These are phyloP conservation scores for Tetrapisispora iriomotensis DNA, from an alignment of 805 yeast genomes.

Conservation along the genomic window DNA sequence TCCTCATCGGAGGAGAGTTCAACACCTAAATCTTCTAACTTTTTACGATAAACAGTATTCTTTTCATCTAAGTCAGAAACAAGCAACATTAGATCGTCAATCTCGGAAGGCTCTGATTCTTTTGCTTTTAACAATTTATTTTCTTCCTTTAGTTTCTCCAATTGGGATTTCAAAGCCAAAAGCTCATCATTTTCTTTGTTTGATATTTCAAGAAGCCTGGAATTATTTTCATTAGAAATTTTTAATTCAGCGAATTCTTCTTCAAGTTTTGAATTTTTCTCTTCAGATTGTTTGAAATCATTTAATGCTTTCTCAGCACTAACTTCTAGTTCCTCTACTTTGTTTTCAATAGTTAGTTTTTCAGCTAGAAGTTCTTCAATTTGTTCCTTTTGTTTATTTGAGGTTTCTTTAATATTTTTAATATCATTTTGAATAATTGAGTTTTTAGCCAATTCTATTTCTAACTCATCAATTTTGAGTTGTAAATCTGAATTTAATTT, in stretches of 20 bases:
- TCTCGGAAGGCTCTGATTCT: conserved; percentile 15
- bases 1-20: conserved; percentile 65
- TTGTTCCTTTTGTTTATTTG: not conserved
- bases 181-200: not conserved
- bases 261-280: not conserved
- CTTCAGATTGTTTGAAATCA: too few relatives aligned
- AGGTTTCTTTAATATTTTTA: not conserved
- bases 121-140: conserved; percentile 6
- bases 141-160: conserved; percentile 3
- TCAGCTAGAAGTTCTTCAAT: not conserved
- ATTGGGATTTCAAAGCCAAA: not conserved
- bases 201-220: conserved; percentile 1
- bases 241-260: not conserved
- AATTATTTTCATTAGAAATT: conserved; percentile 1
- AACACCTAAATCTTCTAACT: conserved; percentile 43
- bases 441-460: conserved; percentile 1
- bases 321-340: conserved; percentile 1
- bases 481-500: not conserved
- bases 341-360: not conserved
- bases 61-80: conserved; percentile 71
- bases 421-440: not conserved
- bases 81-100: conserved; percentile 65
- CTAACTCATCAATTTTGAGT: conserved; percentile 1
- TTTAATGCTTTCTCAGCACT: not conserved
- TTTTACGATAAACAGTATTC: conserved; percentile 45